Conservation (phyloP, 208 protist genomes). For the Vickermania ingenoplastis region DNA sequence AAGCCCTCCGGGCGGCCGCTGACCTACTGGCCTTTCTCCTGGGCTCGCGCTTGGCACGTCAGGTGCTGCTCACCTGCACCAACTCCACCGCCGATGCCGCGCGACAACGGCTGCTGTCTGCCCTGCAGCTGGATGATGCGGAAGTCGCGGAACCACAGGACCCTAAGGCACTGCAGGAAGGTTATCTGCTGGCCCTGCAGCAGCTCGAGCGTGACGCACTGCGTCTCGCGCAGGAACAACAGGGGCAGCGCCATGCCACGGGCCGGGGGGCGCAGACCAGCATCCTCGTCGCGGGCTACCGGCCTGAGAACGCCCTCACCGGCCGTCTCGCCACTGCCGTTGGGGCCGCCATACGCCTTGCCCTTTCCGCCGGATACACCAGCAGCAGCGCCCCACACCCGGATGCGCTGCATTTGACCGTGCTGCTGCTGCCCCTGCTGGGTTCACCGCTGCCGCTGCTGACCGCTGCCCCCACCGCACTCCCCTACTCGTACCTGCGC, state of each 20-base stretch:
- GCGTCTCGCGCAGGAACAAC: constrained; percentile 5
- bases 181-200: constrained; percentile 20
- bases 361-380: background rate
- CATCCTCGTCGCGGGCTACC: constrained; percentile 10
- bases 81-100: constrained; percentile 1
- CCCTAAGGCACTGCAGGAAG: background rate
- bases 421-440: constrained; percentile 20
- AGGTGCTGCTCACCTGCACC: background rate
- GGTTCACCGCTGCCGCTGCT: constrained; percentile 19
- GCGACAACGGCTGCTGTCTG: too few relatives aligned
- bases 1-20: background rate
- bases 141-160: background rate
- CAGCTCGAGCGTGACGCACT: constrained; percentile 12
- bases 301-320: constrained; percentile 26
- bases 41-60: background rate
- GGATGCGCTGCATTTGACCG: constrained; percentile 3
- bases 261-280: constrained; percentile 22
- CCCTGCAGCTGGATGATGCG: constrained; percentile 4
- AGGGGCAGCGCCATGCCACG: background rate
- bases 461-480: constrained; percentile 4
- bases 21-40: background rate
- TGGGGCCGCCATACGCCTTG: constrained; percentile 3
- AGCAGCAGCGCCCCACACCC: background rate
- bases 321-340: constrained; percentile 7
- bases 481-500: constrained; percentile 18